Evolutionary conservation across 75 land plant species (phyloP).

Genomic region (Pinus albicaulis): DNA sequence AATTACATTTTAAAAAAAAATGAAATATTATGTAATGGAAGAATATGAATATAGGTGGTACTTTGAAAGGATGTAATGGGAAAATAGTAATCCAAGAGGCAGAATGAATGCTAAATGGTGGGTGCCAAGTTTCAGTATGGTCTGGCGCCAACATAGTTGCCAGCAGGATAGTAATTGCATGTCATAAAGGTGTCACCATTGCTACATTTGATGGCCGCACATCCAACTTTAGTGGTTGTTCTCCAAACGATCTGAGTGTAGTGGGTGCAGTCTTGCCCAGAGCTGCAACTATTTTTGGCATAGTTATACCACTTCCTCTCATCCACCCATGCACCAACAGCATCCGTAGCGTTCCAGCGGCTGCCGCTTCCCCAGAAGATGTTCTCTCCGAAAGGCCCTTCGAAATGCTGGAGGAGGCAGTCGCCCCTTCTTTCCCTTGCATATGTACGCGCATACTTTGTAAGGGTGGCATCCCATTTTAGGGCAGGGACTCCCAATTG

Average conservation of each 20-base stretch:
- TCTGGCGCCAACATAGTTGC: slow-evolving; percentile 39
- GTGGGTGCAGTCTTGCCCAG: slow-evolving; percentile 44
- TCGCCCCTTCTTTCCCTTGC: background rate
- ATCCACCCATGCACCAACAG: slow-evolving; percentile 40
- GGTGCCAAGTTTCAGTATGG: slow-evolving; percentile 25
- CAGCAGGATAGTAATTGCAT: slow-evolving; percentile 65
- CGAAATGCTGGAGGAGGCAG: slow-evolving; percentile 42
- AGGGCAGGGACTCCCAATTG: too few species aligned
- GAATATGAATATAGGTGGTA: too few species aligned
- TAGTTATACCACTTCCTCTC: slow-evolving; percentile 43
- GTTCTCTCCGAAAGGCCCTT: slow-evolving; percentile 56
- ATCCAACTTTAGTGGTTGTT: slow-evolving; percentile 33
- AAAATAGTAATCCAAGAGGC: too few species aligned
- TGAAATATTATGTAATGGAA: too few species aligned
- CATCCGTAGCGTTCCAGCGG: slow-evolving; percentile 18
- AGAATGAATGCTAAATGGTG: background rate
- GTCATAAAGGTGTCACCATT: slow-evolving; percentile 31
- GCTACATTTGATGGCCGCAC: slow-evolving; percentile 38
- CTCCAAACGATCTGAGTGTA: slow-evolving; percentile 66
- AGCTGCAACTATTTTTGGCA: slow-evolving; percentile 32
- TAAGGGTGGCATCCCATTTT: too few species aligned
- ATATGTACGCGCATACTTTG: too few species aligned
- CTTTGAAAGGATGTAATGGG: too few species aligned
- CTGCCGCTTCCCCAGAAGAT: slow-evolving; percentile 32
- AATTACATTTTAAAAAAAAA: too few species aligned